phyloP scores from a whole-genome alignment of 106 monocot genomes.

The Dendrobium officinale region DNA sequence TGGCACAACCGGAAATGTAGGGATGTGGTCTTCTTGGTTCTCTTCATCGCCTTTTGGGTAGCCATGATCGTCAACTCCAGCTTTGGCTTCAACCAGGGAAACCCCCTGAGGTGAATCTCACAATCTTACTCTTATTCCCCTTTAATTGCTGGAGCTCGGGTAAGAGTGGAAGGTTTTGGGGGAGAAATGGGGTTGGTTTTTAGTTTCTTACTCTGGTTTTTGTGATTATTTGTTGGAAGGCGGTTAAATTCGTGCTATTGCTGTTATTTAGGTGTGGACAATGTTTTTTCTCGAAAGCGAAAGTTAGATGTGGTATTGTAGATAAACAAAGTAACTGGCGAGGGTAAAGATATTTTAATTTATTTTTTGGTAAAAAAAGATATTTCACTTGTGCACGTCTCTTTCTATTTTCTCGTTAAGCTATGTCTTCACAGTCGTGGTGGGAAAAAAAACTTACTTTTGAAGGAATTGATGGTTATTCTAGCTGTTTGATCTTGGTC shows the following conservation, averaged over 20 bases:
- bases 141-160: neutral
- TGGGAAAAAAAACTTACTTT: neutral
- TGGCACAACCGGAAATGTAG: conserved; percentile 59
- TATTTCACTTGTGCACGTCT: neutral
- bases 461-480: neutral
- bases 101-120: conserved; percentile 48
- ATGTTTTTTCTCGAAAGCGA: neutral
- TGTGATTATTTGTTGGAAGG: neutral
- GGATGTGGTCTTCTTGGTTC: conserved; percentile 56
- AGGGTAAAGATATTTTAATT: neutral
- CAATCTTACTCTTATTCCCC: neutral
- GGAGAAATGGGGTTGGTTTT: conserved; percentile 2
- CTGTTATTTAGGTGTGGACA: neutral
- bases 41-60: conserved; percentile 66
- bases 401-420: neutral
- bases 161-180: neutral
- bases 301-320: neutral
- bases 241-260: neutral
- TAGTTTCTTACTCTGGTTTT: neutral
- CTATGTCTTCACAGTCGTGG: neutral
- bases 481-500: neutral
- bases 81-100: conserved; percentile 70
- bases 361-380: too few species aligned
- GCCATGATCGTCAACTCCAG: conserved; percentile 78
- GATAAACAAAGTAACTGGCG: neutral